Percentiles rank a stretch among this genome's conserved stretches.
phyloP scores from a whole-genome alignment of 306 rosid genomes.

The Prunus armeniaca region DNA sequence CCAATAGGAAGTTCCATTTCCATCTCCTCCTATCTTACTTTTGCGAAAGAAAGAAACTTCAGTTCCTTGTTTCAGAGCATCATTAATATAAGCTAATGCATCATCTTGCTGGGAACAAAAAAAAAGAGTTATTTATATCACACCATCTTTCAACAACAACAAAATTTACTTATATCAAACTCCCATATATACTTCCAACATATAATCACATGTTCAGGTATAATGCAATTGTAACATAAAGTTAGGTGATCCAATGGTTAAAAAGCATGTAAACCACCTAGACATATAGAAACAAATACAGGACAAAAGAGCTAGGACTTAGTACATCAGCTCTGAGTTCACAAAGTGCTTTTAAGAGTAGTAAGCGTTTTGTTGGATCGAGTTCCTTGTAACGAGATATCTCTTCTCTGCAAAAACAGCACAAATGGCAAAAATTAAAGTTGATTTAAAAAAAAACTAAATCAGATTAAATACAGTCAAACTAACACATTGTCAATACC shows the following conservation, averaged over 20 bases:
- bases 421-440: background rate
- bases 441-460: background rate
- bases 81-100: conserved; percentile 57
- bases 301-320: conserved; percentile 1
- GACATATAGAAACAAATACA: background rate
- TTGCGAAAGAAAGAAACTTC: conserved; percentile 61
- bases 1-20: conserved; percentile 67
- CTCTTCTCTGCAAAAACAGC: conserved; percentile 72
- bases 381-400: conserved; percentile 64
- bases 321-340: conserved; percentile 83
- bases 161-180: conserved; percentile 5
- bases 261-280: background rate
- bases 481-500: conserved; percentile 40
- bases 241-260: background rate
- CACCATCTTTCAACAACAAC: background rate
- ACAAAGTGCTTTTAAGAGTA: conserved; percentile 79
- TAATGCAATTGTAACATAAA: background rate
- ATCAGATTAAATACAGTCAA: conserved; percentile 1
- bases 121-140: conserved; percentile 1
- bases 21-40: conserved; percentile 62
- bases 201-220: background rate
- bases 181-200: background rate
- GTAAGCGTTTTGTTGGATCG: conserved; percentile 60
- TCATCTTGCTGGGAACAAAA: conserved; percentile 73
- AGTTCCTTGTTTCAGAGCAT: conserved; percentile 71